phyloP scores from a whole-genome alignment of 1,284 basidiomycete genomes.

The Lentinus polychrous region DNA sequence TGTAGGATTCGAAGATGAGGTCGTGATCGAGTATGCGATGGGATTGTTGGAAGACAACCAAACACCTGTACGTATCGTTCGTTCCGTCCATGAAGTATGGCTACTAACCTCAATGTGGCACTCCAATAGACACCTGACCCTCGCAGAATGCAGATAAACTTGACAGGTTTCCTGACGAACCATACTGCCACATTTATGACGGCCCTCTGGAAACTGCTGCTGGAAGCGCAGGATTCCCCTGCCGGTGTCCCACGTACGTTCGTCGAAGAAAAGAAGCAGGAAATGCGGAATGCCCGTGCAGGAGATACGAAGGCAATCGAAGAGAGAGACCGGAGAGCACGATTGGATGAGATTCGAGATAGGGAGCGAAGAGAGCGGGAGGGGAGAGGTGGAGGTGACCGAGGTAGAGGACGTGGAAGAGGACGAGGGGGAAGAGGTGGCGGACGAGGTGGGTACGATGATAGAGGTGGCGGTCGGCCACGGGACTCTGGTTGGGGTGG shows the following conservation, averaged over 20 bases:
- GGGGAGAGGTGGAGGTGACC: slow-evolving; percentile 35
- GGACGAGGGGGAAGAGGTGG: slow-evolving; percentile 13
- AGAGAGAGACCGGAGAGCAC: slow-evolving; percentile 61
- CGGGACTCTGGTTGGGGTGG: slow-evolving; percentile 25
- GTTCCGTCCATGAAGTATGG: slow-evolving; percentile 1
- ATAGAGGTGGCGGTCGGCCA: slow-evolving; percentile 20
- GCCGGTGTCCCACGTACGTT: slow-evolving; percentile 92
- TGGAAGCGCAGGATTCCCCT: slow-evolving; percentile 86
- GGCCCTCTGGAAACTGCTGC: slow-evolving; percentile 81
- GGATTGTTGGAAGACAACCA: slow-evolving; percentile 84
- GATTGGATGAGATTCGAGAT: slow-evolving; percentile 63
- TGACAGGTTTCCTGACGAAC: slow-evolving; percentile 86
- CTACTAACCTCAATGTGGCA: not conserved
- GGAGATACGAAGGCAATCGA: slow-evolving; percentile 64
- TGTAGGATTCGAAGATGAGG: slow-evolving; percentile 93
- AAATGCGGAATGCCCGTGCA: slow-evolving; percentile 75
- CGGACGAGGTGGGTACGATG: slow-evolving; percentile 19
- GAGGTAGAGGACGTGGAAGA: slow-evolving; percentile 27
- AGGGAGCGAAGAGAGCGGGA: slow-evolving; percentile 43
- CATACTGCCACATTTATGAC: slow-evolving; percentile 83
- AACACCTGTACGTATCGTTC: slow-evolving; percentile 55
- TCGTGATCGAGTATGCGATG: slow-evolving; percentile 94
- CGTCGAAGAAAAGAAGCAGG: slow-evolving; percentile 93
- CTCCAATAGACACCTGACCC: slow-evolving; percentile 75
- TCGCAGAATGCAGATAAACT: slow-evolving; percentile 89